Evolutionary conservation across 1,284 basidiomycete species (phyloP), one percentile per base, ranked within the genome.

Genomic region (Heterobasidion irregulare): DNA sequence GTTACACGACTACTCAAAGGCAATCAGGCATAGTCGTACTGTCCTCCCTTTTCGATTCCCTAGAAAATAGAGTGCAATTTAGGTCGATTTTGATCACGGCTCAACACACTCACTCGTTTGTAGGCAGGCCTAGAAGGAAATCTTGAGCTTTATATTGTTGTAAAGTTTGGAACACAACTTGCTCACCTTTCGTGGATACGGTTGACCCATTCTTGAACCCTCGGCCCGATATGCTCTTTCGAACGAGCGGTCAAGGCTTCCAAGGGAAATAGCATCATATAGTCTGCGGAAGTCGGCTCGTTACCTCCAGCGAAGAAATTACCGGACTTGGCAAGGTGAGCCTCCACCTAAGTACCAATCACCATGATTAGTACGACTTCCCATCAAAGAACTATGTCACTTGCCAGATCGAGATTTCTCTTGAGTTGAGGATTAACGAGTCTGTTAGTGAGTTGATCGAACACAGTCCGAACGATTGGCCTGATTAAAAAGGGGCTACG

Each of bases 201-300:
- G 45, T 65, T 56, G 35, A 71, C 53, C 59, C 67, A 72, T 15
- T 58, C 66, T 50, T 62, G 62, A 0, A 59, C 65, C 50, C 66
- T 65, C 8, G 63, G 62, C 2, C 69, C 69, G 6, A 68, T 53
- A 13, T 47, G 41, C 7, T 60, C 59, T 15, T 62, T 56, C 36
- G 47, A 50, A 12, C 53, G 43, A 13, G 26, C 16, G 4, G n/a
- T 46, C 61, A 64, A 61, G 8, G 58, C 54, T 55, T 73, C 72
- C 34, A 72, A 59, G 16, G 66, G 58, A 56, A 72, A 73, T 6
- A 65, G 57, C 70, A 74, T 73, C 65, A 70, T 68, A 61, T 65
- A 74, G 58, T 75, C 73, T 32, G 72, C 70, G 34, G 69, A 58
- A 10, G 73, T 75, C 18, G 72, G 72, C 50, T 66, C 63, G 12